Evolutionary conservation across 2,329 filamentous ascomycete species (phyloP), one percentile per base, ranked within the genome.

Genomic region (Claviceps pusilla): DNA sequence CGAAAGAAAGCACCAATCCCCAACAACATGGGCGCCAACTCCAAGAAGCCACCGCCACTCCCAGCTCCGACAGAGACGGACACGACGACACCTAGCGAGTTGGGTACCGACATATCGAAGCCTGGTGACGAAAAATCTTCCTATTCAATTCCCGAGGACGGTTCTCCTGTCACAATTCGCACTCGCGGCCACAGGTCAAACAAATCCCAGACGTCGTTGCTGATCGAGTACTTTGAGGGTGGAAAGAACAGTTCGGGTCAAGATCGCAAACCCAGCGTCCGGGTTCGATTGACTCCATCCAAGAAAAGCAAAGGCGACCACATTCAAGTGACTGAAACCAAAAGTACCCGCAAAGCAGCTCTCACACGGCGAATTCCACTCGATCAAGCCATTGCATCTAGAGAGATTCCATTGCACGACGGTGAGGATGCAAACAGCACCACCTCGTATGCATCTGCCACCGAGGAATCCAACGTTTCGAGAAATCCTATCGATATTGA

Each of bases 201-300:
- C 65, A 71, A 80, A 62, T 95, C 88, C 48, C 89, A 95, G 72
- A 95, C 90, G 42, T 94, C 88, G 55, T 76, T 96, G 60, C 76
- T 96, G 63, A 96, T 96, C 64, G 90, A 96, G 71, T 95, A 95
- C 70, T 96, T 94, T 64, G 90, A 95, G 71, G 87, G 83, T 60
- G 82, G 84, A 58, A 90, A 87, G 54, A 70, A 76, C 55, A 73
- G 75, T 59, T 66, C 71, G 46, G 76, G 75, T 62, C 75, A 75
- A 61, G 78, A 82, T 61, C 84, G 86, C 62, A 83, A 86, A 61
- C 89, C 90, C 12, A 95, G 89, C 66, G 88, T 96, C 53, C 80
- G 79, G 65, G 76, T 86, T 69, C 79, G 82, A 71, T 78, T 95
- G 58, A 94, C 88, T 14, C 90, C 90, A 14, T 89, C 86, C 62